Evolutionary conservation across 306 rosid genomes (phyloP).

Genomic region (Rosa persica): DNA sequence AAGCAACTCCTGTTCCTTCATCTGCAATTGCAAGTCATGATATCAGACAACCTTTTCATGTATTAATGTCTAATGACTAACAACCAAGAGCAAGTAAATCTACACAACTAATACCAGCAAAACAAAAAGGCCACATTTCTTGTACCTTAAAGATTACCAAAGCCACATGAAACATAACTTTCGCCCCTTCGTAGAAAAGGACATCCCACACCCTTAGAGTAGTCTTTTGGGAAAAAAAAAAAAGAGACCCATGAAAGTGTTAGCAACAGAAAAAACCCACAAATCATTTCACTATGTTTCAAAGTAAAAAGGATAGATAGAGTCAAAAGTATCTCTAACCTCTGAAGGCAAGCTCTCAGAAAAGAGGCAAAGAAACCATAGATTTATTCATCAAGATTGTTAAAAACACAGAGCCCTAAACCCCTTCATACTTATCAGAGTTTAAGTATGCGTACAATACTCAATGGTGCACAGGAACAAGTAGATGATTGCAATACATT

Average conservation of each 20-base stretch:
- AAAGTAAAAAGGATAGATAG: background rate
- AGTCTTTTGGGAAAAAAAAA: constrained; percentile 51
- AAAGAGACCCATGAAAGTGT: constrained; percentile 24
- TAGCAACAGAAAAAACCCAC: constrained; percentile 14
- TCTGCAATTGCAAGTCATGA: constrained; percentile 52
- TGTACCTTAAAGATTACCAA: constrained; percentile 91
- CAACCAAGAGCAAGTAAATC: background rate
- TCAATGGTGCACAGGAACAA: no score
- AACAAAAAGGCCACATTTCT: background rate
- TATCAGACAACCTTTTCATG: constrained; percentile 16
- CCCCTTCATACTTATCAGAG: no score
- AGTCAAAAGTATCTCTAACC: constrained; percentile 43
- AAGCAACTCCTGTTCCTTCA: constrained; percentile 86
- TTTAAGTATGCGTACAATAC: no score
- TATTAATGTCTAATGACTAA: background rate
- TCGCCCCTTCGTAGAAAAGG: constrained; percentile 94
- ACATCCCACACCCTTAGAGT: constrained; percentile 96
- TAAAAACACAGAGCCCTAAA: no score
- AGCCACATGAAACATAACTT: constrained; percentile 87
- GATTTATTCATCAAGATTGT: no score
- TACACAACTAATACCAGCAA: background rate
- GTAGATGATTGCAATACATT: no score
- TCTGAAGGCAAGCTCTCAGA: constrained; percentile 94
- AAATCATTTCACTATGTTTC: constrained; percentile 19
- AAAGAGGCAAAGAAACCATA: constrained; percentile 97